Base-by-base conservation (phyloP, 768 basidiomycete species). In the Leccinum boreale region DNA sequence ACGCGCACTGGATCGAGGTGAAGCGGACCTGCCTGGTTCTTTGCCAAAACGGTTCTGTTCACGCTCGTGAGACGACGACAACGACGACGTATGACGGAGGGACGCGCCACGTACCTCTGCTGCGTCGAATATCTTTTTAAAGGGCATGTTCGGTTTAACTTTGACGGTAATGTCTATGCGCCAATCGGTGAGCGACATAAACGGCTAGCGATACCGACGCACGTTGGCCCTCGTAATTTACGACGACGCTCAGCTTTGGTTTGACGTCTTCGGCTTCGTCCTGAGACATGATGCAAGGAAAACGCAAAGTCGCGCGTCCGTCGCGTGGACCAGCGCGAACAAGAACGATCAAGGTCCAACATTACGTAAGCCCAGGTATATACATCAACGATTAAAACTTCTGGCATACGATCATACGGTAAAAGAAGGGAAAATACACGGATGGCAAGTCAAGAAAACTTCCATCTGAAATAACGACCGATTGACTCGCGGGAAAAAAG, bases 101-200 rank as follows among this genome's bases (percentile, higher is more conserved):
- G 1, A 21, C 45, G 8, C 15, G 26, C 1, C 3, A 74, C 81
- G 23, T 62, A 87, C 87, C 78, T 86, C 84, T 2, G 84, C 83
- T 15, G 85, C 86, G 17, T 83, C 78, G 57, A 89, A 87, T 24
- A 87, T 82, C 70, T 87, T 88, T 39, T 73, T 68, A 62, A 89
- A 86, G n/a, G 76, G 74, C 77, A 82, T 88, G 35, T 80, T 82
- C 1, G 77, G 59, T 58, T 85, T 87, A 11, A 87, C 86, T 67
- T 88, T 88, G 4, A 89, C 81, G 5, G 82, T 85, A 29, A 86
- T 83, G 9, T 78, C 87, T 89, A 65, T 23, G 29, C 5, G 14
- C 28, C 17, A 53, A 24, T 60, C 60, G 62, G 58, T 46, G 49
- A 17, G 35, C 4, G 44, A 1, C 21, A 26, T 23, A 14, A 35